Conservation (phyloP, 2,329 filamentous ascomycete genomes). For the Exophiala spinifera region DNA sequence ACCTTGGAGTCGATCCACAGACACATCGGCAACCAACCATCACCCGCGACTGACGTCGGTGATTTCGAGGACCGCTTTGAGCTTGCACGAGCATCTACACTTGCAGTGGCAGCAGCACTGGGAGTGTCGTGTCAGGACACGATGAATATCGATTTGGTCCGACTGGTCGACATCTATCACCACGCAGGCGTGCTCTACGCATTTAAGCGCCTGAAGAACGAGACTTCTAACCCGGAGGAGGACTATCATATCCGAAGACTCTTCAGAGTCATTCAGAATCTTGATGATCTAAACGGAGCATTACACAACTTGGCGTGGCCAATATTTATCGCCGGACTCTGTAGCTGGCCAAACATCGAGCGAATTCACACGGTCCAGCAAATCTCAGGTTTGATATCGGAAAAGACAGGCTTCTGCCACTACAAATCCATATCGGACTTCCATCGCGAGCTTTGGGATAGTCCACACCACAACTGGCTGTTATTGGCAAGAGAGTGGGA, state of each 20-base stretch:
- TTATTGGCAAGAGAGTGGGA: too few relatives aligned
- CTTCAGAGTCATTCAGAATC: neutral
- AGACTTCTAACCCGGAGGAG: too few relatives aligned
- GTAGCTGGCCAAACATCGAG: constrained; percentile 1
- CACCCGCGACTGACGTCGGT: neutral
- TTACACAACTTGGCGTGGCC: neutral
- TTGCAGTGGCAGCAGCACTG: neutral
- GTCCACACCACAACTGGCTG: too few relatives aligned
- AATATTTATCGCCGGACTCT: neutral
- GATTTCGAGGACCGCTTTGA: neutral
- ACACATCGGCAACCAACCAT: neutral
- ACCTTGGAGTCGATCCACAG: neutral
- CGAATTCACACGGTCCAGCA: neutral
- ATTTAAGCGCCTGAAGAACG: neutral
- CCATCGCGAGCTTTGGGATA: too few relatives aligned
- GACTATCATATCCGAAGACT: too few relatives aligned
- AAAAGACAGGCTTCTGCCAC: too few relatives aligned
- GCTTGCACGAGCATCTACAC: neutral
- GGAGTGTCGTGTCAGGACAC: too few relatives aligned
- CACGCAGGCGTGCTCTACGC: neutral
- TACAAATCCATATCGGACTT: too few relatives aligned
- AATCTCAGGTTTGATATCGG: too few relatives aligned
- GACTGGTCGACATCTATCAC: neutral
- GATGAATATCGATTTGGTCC: neutral
- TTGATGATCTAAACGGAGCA: neutral